phyloP scores from a whole-genome alignment of 2,329 filamentous ascomycete species.

The Sporothrix sp. region DNA sequence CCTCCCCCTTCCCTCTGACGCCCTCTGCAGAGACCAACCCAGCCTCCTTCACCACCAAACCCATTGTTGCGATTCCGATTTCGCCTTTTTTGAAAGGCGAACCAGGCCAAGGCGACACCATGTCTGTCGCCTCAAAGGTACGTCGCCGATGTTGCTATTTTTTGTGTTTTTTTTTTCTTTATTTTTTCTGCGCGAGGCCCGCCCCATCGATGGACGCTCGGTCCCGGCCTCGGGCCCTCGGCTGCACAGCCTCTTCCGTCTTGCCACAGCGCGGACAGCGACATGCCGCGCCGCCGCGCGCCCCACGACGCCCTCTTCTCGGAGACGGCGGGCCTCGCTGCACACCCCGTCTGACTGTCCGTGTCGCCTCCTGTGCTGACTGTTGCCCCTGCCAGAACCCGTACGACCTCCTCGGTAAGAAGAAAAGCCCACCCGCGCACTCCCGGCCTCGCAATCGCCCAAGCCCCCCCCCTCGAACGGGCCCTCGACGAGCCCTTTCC shows the following conservation, averaged over 20 bases:
- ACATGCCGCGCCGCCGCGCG: too few relatives aligned
- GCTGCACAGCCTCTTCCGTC: background rate
- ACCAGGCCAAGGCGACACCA: constrained; percentile 44
- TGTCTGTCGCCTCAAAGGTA: constrained; percentile 55
- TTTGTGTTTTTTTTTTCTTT: background rate
- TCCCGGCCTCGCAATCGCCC: background rate
- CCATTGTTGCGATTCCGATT: constrained; percentile 22
- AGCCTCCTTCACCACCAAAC: constrained; percentile 1
- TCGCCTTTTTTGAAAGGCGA: constrained; percentile 43
- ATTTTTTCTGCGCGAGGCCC: background rate
- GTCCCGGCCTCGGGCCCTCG: background rate
- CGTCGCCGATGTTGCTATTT: constrained; percentile 22
- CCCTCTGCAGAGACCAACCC: background rate
- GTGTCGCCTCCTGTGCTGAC: constrained; percentile 5
- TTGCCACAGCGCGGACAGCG: too few relatives aligned
- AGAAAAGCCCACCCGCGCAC: too few relatives aligned
- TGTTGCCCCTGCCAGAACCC: constrained; percentile 57
- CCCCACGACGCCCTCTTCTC: background rate
- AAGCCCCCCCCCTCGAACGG: background rate
- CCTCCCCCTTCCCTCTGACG: background rate
- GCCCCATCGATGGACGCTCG: too few relatives aligned
- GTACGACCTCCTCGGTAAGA: constrained; percentile 93
- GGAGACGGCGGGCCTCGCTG: too few relatives aligned
- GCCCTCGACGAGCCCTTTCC: background rate
- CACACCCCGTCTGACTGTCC: too few relatives aligned